Conservation (phyloP, 345 rosid species). For the Kernera saxatilis region DNA sequence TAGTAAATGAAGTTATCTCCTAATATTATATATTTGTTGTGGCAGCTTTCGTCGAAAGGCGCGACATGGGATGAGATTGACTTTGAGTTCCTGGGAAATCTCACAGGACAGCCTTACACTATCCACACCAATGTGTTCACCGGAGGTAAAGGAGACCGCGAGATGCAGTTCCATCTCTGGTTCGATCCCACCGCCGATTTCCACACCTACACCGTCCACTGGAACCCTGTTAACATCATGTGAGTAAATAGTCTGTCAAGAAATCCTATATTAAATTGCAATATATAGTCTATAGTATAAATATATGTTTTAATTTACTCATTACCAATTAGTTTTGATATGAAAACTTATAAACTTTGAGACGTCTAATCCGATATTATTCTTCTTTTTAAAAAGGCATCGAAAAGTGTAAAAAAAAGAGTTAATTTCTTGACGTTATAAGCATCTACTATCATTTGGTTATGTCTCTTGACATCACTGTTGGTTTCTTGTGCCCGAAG, state of each 20-base stretch:
- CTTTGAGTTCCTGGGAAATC: conserved; percentile 64
- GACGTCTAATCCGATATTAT: not conserved
- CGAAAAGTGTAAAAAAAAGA: not conserved
- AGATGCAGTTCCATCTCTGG: conserved; percentile 62
- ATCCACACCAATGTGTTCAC: conserved; percentile 60
- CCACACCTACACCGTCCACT: conserved; percentile 57
- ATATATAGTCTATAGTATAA: not conserved
- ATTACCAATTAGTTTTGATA: not conserved
- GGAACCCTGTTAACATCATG: conserved; percentile 55
- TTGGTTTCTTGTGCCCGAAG: conserved; percentile 20
- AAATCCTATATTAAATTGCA: not conserved
- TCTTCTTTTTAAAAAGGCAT: not conserved
- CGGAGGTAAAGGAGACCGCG: conserved; percentile 55
- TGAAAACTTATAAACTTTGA: not conserved
- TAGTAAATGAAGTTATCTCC: not conserved
- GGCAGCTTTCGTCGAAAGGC: conserved; percentile 47
- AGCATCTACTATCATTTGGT: not conserved
- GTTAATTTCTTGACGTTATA: not conserved
- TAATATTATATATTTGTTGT: not conserved
- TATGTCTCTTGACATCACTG: not conserved
- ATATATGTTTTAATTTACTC: not conserved
- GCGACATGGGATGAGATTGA: conserved; percentile 58
- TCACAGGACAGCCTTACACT: conserved; percentile 52
- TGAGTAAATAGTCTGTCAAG: conserved; percentile 10
- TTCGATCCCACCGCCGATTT: conserved; percentile 57